These are phyloP conservation scores for Apostasia ramifera DNA, from an alignment of 106 monocot genomes.

Conservation along the genomic window DNA sequence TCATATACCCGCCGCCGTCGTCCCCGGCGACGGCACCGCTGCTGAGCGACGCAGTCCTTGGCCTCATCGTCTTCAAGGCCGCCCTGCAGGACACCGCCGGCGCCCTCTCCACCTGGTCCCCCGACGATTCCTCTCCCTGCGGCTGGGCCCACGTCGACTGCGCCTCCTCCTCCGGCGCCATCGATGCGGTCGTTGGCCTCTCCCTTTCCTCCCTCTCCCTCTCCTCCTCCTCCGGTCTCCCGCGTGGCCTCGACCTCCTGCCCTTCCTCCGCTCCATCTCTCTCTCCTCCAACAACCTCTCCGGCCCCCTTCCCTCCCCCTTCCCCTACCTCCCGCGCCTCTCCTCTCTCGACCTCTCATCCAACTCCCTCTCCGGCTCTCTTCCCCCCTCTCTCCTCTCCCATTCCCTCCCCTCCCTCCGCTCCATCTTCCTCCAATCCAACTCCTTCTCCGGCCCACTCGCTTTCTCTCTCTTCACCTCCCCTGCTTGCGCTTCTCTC, in stretches of 20 bases:
- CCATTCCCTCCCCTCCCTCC: conserved; percentile 1
- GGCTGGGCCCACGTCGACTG: conserved; percentile 63
- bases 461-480: conserved; percentile 6
- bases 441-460: conserved; percentile 10
- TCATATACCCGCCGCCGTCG: conserved; percentile 22
- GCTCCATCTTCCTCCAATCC: conserved; percentile 3
- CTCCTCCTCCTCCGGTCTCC: conserved; percentile 14
- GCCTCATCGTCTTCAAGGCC: conserved; percentile 77
- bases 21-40: conserved; percentile 57
- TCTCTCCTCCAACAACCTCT: conserved; percentile 10
- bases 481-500: conserved; percentile 26
- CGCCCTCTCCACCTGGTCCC: conserved; percentile 60
- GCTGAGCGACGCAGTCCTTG: conserved; percentile 74
- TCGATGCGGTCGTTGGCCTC: conserved; percentile 30
- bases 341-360: conserved; percentile 47
- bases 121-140: conserved; percentile 63
- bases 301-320: not conserved
- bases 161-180: conserved; percentile 36
- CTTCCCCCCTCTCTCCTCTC: conserved; percentile 28
- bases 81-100: conserved; percentile 43
- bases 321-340: conserved; percentile 26
- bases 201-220: conserved; percentile 32
- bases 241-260: conserved; percentile 16
- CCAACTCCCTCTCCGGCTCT: conserved; percentile 46
- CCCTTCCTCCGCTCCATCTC: conserved; percentile 22